Conservation (phyloP, 768 basidiomycete genomes). For the Hemileccinum impolitum region DNA sequence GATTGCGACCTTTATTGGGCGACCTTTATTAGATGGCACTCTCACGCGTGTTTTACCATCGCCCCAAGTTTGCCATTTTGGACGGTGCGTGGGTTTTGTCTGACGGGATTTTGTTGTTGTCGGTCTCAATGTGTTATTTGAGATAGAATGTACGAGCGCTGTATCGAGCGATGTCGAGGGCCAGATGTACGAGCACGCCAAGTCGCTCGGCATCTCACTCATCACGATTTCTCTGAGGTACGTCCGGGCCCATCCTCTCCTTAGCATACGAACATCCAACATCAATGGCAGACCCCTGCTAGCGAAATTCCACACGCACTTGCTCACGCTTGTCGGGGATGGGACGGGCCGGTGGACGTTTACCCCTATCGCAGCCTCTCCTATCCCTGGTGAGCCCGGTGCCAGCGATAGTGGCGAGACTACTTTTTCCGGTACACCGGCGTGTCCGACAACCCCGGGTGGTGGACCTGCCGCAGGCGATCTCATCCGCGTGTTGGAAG, state of each 20-base stretch:
- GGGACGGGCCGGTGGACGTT: conserved; percentile 70
- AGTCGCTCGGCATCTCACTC: conserved; percentile 83
- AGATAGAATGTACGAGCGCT: conserved; percentile 86
- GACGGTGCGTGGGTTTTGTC: conserved; percentile 60
- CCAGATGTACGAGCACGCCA: conserved; percentile 91
- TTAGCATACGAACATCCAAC: too few species aligned
- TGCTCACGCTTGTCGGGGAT: conserved; percentile 77
- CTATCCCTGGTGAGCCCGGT: background rate
- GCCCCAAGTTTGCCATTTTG: conserved; percentile 77
- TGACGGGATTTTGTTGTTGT: rapidly evolving
- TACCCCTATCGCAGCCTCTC: conserved; percentile 41
- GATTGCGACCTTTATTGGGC: background rate
- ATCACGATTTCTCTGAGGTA: conserved; percentile 90
- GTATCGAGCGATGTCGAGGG: conserved; percentile 97
- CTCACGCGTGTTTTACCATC: conserved; percentile 89
- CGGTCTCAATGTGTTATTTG: background rate
- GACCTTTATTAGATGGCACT: conserved; percentile 74
- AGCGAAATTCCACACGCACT: conserved; percentile 84
- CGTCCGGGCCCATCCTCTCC: conserved; percentile 18
- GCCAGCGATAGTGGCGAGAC: background rate
- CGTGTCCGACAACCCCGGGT: background rate
- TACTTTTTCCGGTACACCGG: background rate
- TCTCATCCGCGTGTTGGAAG: conserved; percentile 26
- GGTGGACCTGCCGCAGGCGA: conserved; percentile 9
- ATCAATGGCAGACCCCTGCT: conserved; percentile 65